A percentile compares a stretch with the other conserved stretches of the same genome.
phyloP scores from a whole-genome alignment of 1,284 basidiomycete genomes.

The Rhodofomes roseus region DNA sequence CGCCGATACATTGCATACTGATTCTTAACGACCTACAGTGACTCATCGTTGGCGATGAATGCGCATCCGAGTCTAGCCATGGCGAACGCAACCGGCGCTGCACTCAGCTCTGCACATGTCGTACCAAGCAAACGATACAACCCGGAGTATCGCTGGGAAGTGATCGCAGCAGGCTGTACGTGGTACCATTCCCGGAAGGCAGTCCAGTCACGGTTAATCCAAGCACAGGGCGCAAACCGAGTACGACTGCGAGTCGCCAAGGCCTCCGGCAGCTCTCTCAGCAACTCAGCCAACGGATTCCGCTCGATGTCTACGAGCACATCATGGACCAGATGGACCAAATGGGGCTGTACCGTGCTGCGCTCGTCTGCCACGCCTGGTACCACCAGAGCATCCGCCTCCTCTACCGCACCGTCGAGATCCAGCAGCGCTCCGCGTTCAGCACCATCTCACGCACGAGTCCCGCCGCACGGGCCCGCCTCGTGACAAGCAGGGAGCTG shows the following conservation, averaged over 20 bases:
- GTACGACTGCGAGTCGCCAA: no score
- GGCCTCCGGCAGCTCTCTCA: not conserved
- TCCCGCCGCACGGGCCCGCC: no score
- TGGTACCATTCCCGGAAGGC: no score
- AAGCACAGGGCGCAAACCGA: no score
- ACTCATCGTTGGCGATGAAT: no score
- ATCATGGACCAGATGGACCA: not conserved
- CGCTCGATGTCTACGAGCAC: not conserved
- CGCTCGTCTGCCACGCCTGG: not conserved
- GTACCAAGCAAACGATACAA: not conserved
- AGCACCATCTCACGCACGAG: not conserved
- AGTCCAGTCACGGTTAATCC: no score
- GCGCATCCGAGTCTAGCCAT: no score
- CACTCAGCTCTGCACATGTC: no score
- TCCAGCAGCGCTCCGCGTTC: not conserved
- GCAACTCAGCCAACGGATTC: not conserved
- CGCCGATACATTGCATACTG: no score
- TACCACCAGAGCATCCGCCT: not conserved
- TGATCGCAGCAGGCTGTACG: not conserved
- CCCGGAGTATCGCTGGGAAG: not conserved
- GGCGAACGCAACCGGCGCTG: no score
- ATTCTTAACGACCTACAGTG: no score
- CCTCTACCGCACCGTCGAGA: not conserved
- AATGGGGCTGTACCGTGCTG: not conserved
- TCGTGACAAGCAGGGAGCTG: not conserved